Percentiles rank a stretch among this genome's conserved stretches.
phyloP scores from a whole-genome alignment of 495 filamentous ascomycete genomes.

The Aspergillus heteromorphus region DNA sequence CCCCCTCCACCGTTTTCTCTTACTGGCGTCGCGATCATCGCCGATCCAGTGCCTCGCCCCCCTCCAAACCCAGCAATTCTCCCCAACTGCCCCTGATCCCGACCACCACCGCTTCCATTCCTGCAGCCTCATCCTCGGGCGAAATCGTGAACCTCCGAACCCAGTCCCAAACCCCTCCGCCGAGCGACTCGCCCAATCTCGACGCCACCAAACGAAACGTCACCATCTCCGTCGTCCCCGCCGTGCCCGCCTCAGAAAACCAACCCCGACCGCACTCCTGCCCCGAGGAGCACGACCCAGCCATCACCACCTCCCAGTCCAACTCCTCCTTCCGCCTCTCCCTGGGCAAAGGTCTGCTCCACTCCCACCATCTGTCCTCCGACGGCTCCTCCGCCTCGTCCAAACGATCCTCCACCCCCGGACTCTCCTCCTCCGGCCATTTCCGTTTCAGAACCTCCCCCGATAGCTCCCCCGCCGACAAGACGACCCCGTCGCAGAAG shows the following conservation, averaged over 20 bases:
- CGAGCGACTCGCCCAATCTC: constrained; percentile 20
- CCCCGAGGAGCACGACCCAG: constrained; percentile 25
- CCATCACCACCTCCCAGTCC: constrained; percentile 25
- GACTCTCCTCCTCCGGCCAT: constrained; percentile 21
- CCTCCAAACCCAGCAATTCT: constrained; percentile 24
- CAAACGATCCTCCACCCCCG: constrained; percentile 28
- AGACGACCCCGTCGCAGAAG: constrained; percentile 18
- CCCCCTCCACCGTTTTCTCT: constrained; percentile 43
- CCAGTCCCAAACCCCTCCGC: too few species aligned
- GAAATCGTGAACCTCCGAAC: constrained; percentile 11
- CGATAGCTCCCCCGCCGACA: constrained; percentile 27
- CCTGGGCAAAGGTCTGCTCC: constrained; percentile 27
- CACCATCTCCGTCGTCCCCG: constrained; percentile 14
- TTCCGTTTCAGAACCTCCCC: constrained; percentile 33
- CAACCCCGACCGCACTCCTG: constrained; percentile 31
- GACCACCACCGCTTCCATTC: constrained; percentile 24
- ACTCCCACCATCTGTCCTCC: constrained; percentile 13
- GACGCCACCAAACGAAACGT: constrained; percentile 24
- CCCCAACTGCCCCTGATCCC: constrained; percentile 32
- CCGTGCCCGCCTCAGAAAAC: constrained; percentile 24
- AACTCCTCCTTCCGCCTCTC: constrained; percentile 36
- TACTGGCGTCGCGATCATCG: constrained; percentile 46
- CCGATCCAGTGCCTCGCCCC: constrained; percentile 33
- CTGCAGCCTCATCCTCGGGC: constrained; percentile 15
- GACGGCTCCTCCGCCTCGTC: constrained; percentile 17